Base-by-base conservation (phyloP, 352 stramenopile species). In the Elongisporangium senticosum region DNA sequence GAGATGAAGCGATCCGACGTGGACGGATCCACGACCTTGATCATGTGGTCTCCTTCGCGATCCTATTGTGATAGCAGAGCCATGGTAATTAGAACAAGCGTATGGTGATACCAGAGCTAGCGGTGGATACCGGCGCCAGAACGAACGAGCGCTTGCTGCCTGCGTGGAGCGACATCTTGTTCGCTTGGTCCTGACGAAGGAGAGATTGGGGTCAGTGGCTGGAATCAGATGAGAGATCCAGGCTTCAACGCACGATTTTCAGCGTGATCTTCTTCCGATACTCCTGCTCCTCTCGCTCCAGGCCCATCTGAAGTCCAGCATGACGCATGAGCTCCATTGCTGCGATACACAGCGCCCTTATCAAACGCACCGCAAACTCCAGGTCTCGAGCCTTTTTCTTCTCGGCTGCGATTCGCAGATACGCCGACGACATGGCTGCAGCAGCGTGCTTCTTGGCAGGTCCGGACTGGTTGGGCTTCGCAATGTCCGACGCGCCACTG, bases 181-280 rank as follows among this genome's bases (percentile, higher is more conserved):
- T 91, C n/a, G 79, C 79, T 73, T 91, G 81, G 17, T 89, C 81
- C 74, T 84, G 40, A 2, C 7, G 23, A 1, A 1, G 47, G 28
- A n/a, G n/a, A n/a, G n/a, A 49, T 14, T 61, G 15, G 48, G 6
- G 48, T 20, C 14, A 52, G 49, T 17, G 10, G 19, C 6, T 15
- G 1, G 21, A 49, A n/a, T 7, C 20, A 19, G 3, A 33, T 53
- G 15, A 33, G 33, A 17, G 24, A 11, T 24, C 13, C 39, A 20
- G 26, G n/a, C 24, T 2, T 33, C 4, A 20, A 40, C 70, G 40
- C 53, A 84, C 74, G 48, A 89, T 88, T 59, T 91, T 89, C 55
- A 82, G 75, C 4, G 68, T 69, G 53, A 89, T 88, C 59, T 86
- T 89, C 67, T 86, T 87, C 53, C 77, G 77, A 55, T 85, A 86